phyloP scores from a whole-genome alignment of 768 basidiomycete genomes.

The Suillus ampliporus region DNA sequence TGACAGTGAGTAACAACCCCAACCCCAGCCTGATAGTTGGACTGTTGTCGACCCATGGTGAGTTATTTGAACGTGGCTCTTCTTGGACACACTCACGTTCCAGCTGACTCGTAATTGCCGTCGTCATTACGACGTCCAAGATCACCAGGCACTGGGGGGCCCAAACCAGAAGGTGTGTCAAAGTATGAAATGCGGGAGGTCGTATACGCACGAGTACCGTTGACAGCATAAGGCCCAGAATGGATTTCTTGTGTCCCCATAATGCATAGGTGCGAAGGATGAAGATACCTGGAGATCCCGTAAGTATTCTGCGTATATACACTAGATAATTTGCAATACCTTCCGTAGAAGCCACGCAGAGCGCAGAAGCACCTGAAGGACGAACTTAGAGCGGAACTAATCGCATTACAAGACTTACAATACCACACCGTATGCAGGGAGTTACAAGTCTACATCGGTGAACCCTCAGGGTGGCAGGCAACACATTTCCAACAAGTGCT shows the following conservation, averaged over 20 bases:
- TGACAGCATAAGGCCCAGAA: not conserved
- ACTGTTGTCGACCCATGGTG: not conserved
- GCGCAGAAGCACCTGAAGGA: not conserved
- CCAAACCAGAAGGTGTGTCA: not conserved
- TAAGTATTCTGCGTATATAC: not conserved
- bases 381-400: not conserved
- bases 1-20: not conserved
- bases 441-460: not conserved
- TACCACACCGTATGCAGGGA: not conserved
- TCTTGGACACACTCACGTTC: constrained; percentile 4
- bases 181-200: not conserved
- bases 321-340: not conserved
- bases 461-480: not conserved
- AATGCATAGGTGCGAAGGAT: constrained; percentile 4
- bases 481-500: constrained; percentile 1
- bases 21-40: not conserved
- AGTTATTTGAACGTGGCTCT: not conserved
- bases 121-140: not conserved
- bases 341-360: not conserved
- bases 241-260: constrained; percentile 3
- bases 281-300: not conserved
- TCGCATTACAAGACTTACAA: not conserved
- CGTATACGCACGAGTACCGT: not conserved
- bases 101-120: not conserved
- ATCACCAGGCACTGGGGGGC: not conserved